Base-by-base conservation (phyloP, 306 rosid genomes). In the Vigna angularis region DNA sequence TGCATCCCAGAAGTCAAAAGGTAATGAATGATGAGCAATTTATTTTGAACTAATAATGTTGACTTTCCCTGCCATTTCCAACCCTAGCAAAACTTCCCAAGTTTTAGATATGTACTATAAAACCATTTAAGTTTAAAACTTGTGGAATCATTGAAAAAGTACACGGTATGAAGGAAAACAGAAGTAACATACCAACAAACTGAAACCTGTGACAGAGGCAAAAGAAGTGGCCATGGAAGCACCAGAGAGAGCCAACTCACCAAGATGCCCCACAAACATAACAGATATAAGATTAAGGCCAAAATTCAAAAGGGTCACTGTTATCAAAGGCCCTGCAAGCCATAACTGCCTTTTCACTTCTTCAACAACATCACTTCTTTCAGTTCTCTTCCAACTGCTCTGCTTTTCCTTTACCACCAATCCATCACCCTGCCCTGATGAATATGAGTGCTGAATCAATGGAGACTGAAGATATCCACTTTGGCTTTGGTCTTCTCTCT, bases 171-270 rank as follows among this genome's bases (percentile, higher is more conserved):
- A 53, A 24, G 40, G 32, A 66, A 16, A 73, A 38, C 3, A 6
- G 14, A 67, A 86, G 86, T 80, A 52, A 88, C 98, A n/a, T 12
- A 65, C 71, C 88, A 91, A 61, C 57, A 93, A 85, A 85, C 86
- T 91, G 74, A 85, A 86, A 80, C 98, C 98, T 6, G 98, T 91
- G 42, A 93, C 93, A 0, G 91, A 18, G 1, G 93, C 86, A 68
- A 93, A 91, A 61, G 98, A 91, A 73, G 90, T 82, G 9, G 94
- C 98, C 93, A 93, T 88, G 30, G 97, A 85, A 81, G 98, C 93
- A 64, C 97, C 94, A 1, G 98, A 81, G 30, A 88, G 91, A 52
- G 93, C 2, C 50, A 91, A 42, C 30, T 93, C 91, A 0, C 96
- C 96, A 9, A 93, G 94, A 84, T 89, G 98, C 11, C 97, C 97